Conservation (phyloP, 2,329 filamentous ascomycete genomes). For the Alternaria sp. region DNA sequence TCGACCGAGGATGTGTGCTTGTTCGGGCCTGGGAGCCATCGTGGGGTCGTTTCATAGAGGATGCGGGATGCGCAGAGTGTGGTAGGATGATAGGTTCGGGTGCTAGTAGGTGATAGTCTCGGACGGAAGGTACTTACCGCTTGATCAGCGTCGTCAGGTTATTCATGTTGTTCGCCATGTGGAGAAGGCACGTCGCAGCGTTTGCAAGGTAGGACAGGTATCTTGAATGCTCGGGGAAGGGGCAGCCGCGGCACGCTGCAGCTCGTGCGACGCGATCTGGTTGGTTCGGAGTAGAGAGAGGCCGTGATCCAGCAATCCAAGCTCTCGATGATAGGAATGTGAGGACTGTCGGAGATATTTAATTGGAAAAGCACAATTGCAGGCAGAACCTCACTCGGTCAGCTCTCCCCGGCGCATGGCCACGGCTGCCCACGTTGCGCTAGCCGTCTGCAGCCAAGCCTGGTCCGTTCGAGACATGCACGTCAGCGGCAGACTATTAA, state of each 20-base stretch:
- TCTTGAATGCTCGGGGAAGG: constrained; percentile 30
- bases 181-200: constrained; percentile 37
- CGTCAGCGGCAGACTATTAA: constrained; percentile 4
- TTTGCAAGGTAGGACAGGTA: constrained; percentile 32
- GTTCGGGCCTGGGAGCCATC: constrained; percentile 14
- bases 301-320: neutral
- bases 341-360: neutral
- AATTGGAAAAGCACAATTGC: constrained; percentile 3
- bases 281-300: neutral
- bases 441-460: constrained; percentile 23
- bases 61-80: neutral
- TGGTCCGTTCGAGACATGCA: constrained; percentile 1
- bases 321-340: neutral
- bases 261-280: constrained; percentile 14
- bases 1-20: constrained; percentile 21
- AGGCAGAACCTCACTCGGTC: constrained; percentile 4
- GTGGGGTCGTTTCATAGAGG: constrained; percentile 1
- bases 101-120: neutral
- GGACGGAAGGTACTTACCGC: constrained; percentile 67
- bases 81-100: neutral
- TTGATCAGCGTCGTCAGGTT: constrained; percentile 98
- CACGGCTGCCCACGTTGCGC: constrained; percentile 19
- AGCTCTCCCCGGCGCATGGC: constrained; percentile 8
- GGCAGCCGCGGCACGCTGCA: constrained; percentile 34
- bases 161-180: constrained; percentile 88